phyloP scores from a whole-genome alignment of 2,329 filamentous ascomycete species.

The Trichoderma atrobrunneum region DNA sequence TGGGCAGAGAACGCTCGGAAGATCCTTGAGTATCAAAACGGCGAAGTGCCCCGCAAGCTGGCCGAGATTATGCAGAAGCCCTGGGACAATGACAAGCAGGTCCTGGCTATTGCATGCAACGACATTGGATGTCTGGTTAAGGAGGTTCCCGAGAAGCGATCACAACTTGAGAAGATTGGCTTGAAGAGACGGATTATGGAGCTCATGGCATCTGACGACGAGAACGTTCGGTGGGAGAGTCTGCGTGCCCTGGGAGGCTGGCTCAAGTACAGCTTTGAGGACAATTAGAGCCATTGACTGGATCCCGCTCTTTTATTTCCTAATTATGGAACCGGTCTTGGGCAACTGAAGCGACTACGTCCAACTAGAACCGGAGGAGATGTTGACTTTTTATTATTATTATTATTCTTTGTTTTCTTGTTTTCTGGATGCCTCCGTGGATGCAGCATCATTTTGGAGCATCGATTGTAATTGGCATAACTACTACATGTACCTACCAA shows the following conservation, averaged over 20 bases:
- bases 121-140: conserved; percentile 86
- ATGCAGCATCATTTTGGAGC: conserved; percentile 26
- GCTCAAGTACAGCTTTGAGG: conserved; percentile 63
- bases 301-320: background rate
- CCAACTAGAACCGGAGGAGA: background rate
- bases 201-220: conserved; percentile 85
- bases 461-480: conserved; percentile 34
- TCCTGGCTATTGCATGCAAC: conserved; percentile 89
- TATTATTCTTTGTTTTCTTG: background rate
- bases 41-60: conserved; percentile 73
- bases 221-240: conserved; percentile 90
- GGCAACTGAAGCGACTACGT: background rate
- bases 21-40: conserved; percentile 80
- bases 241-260: conserved; percentile 72
- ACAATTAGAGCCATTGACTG: conserved; percentile 19
- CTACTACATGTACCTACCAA: conserved; percentile 19
- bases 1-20: conserved; percentile 89
- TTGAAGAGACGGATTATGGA: conserved; percentile 89
- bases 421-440: conserved; percentile 22
- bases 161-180: conserved; percentile 76
- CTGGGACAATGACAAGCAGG: conserved; percentile 81
- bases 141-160: conserved; percentile 80
- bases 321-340: background rate
- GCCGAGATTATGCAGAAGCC: conserved; percentile 75
- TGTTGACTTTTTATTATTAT: background rate